A percentile compares a stretch with the other conserved stretches of the same genome.
Conservation (phyloP, 2,329 filamentous ascomycete genomes). For the Sporothrix euskadiensis region DNA sequence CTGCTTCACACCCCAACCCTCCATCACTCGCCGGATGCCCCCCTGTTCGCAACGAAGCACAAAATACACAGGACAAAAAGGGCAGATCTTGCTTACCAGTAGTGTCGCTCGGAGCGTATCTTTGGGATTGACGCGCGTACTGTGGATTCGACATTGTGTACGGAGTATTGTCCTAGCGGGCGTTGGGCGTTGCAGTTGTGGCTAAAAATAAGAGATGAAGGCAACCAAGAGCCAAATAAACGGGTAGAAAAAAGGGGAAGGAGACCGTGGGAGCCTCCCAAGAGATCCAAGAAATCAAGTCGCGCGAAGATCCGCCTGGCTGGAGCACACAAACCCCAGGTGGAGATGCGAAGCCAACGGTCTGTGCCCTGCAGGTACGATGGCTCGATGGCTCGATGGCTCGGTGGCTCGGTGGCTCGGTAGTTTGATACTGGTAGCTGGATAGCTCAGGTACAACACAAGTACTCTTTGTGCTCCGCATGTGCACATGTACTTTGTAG, state of each 20-base stretch:
- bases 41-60: not conserved
- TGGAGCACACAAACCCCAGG: not conserved
- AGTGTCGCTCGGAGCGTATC: constrained; percentile 10
- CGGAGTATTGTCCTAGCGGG: not conserved
- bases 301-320: constrained; percentile 17
- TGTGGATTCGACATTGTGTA: constrained; percentile 30
- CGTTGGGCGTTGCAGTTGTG: not conserved
- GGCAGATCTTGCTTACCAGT: constrained; percentile 25
- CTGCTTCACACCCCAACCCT: not conserved
- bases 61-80: not conserved
- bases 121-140: constrained; percentile 29
- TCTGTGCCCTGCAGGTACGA: constrained; percentile 2
- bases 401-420: not conserved
- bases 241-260: constrained; percentile 10
- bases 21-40: not conserved
- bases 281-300: not conserved
- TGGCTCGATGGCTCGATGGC: not conserved
- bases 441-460: not conserved
- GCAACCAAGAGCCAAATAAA: not conserved
- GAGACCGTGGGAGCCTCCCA: not conserved
- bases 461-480: not conserved
- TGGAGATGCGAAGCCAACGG: constrained; percentile 13
- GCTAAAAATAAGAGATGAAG: constrained; percentile 19
- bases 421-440: too few species aligned
- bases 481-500: not conserved